These are phyloP conservation scores for Canavalia gladiata DNA, from an alignment of 306 rosid species.

Conservation along the genomic window DNA sequence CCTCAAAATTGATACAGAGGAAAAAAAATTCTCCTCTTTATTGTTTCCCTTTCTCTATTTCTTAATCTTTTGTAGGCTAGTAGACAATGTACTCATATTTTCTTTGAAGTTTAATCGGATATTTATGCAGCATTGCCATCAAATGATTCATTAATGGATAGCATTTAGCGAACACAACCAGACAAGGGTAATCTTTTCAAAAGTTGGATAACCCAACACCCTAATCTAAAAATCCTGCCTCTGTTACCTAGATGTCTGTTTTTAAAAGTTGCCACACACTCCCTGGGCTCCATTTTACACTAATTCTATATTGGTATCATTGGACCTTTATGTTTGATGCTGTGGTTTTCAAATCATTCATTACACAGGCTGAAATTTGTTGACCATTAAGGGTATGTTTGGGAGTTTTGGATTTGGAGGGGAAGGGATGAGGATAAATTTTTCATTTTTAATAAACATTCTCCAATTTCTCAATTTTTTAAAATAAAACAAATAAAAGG, in stretches of 20 bases:
- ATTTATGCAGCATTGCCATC: neutral
- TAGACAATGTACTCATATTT: neutral
- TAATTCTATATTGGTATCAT: neutral
- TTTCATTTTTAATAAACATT: no score
- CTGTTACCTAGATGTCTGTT: neutral
- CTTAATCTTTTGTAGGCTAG: neutral
- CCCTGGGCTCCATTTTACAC: neutral
- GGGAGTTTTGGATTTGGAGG: no score
- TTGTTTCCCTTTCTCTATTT: no score
- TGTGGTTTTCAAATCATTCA: neutral
- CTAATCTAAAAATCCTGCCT: neutral
- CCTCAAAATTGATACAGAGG: neutral
- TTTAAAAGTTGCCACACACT: neutral
- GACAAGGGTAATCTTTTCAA: no score
- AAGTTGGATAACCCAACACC: slow-evolving; percentile 5
- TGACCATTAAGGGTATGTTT: neutral
- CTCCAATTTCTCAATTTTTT: no score
- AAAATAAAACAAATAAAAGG: no score
- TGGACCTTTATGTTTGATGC: neutral
- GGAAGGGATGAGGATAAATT: no score
- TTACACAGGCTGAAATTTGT: neutral
- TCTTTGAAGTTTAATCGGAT: neutral
- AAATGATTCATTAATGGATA: neutral
- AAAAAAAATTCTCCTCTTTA: neutral
- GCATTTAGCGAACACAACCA: neutral